phyloP scores from a whole-genome alignment of 2,329 filamentous ascomycete genomes.

The Xylaria sp. region DNA sequence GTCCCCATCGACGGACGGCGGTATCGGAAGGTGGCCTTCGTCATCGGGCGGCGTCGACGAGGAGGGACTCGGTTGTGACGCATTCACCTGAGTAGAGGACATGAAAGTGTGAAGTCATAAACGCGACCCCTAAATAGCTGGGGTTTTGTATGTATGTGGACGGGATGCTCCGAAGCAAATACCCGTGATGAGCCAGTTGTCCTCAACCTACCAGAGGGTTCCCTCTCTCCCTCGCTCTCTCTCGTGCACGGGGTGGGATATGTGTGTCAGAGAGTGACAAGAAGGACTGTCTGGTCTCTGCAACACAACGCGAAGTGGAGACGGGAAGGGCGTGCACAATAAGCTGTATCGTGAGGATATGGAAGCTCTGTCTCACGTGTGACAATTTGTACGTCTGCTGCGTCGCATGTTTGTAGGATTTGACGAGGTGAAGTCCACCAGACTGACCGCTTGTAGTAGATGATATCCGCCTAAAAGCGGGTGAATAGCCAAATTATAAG shows the following conservation, averaged over 20 bases:
- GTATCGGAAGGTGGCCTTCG: conserved; percentile 33
- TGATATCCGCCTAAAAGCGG: conserved; percentile 40
- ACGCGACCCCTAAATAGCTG: background rate
- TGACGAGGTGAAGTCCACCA: background rate
- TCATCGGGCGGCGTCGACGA: conserved; percentile 40
- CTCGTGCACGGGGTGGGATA: background rate
- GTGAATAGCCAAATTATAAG: conserved; percentile 6
- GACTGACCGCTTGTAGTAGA: conserved; percentile 2
- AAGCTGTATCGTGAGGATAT: background rate
- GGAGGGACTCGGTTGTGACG: conserved; percentile 38
- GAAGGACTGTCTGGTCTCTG: background rate
- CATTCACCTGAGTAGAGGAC: conserved; percentile 45
- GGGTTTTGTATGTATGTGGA: background rate
- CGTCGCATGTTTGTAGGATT: conserved; percentile 1
- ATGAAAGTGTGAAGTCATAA: conserved; percentile 42
- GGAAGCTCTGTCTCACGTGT: conserved; percentile 10
- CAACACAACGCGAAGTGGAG: background rate
- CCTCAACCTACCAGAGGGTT: background rate
- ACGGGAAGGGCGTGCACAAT: conserved; percentile 6
- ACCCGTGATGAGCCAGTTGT: background rate
- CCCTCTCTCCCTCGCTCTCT: background rate
- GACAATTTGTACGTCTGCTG: conserved; percentile 8
- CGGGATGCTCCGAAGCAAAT: background rate
- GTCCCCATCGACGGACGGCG: conserved; percentile 37
- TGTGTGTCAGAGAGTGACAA: background rate